Evolutionary conservation across 2,329 filamentous ascomycete species (phyloP).

Genomic region (Blastomyces gilchristii): DNA sequence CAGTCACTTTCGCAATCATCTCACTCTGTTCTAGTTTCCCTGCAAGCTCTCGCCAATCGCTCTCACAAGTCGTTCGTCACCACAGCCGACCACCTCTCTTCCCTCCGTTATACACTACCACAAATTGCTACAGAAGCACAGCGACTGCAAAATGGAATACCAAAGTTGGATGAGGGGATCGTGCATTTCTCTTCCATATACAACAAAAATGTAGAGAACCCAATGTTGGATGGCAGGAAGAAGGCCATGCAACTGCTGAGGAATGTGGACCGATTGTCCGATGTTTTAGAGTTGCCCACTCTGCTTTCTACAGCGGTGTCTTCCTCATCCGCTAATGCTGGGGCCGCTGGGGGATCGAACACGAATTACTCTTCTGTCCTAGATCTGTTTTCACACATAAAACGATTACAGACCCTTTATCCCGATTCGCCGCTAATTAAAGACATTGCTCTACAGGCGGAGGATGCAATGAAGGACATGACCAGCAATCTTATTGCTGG

Average conservation of each 20-base stretch:
- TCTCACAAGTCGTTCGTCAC: constrained; percentile 77
- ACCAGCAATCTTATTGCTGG: constrained; percentile 70
- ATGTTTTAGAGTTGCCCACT: constrained; percentile 81
- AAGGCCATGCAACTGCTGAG: constrained; percentile 70
- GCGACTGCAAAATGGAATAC: constrained; percentile 61
- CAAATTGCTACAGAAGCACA: constrained; percentile 54
- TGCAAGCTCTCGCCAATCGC: constrained; percentile 80
- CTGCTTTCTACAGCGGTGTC: constrained; percentile 65
- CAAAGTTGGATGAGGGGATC: constrained; percentile 66
- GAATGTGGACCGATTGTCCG: constrained; percentile 80
- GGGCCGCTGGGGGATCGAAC: constrained; percentile 35
- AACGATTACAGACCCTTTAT: constrained; percentile 71
- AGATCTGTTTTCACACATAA: constrained; percentile 88
- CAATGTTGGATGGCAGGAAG: constrained; percentile 61
- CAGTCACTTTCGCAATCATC: constrained; percentile 69
- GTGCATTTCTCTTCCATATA: constrained; percentile 75
- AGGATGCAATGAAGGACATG: constrained; percentile 80
- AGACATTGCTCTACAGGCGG: constrained; percentile 65
- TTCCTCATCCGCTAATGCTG: constrained; percentile 32
- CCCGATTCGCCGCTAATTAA: constrained; percentile 65
- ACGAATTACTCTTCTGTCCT: constrained; percentile 80
- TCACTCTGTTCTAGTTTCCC: constrained; percentile 68
- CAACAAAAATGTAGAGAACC: constrained; percentile 59
- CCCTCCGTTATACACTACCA: constrained; percentile 62
- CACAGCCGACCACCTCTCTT: constrained; percentile 67